These are phyloP conservation scores for Globisporangium spinosum DNA, from an alignment of 352 stramenopile species.

Conservation along the genomic window DNA sequence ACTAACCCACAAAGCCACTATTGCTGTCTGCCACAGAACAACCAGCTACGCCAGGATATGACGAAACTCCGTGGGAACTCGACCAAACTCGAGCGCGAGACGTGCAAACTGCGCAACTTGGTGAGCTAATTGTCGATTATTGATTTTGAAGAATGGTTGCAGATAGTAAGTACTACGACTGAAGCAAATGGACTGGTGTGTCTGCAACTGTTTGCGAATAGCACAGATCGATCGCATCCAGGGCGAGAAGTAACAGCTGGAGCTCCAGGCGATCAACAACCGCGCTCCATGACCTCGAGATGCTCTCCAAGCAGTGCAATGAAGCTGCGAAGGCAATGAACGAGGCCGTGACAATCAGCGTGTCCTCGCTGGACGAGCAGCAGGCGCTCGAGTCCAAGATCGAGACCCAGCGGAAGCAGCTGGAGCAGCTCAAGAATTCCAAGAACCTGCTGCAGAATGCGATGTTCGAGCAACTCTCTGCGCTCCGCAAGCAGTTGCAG, in stretches of 20 bases:
- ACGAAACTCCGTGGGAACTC: slow-evolving; percentile 29
- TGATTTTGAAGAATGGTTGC: neutral
- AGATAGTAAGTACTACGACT: neutral
- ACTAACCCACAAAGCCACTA: neutral
- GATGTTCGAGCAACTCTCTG: slow-evolving; percentile 79
- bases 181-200: neutral
- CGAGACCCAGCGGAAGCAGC: slow-evolving; percentile 56
- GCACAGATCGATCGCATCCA: slow-evolving; percentile 69
- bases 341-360: slow-evolving; percentile 79
- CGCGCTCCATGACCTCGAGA: slow-evolving; percentile 62
- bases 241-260: slow-evolving; percentile 66
- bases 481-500: slow-evolving; percentile 74
- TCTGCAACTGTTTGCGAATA: slow-evolving; percentile 1
- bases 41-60: slow-evolving; percentile 53
- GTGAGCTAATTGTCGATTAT: slow-evolving; percentile 16
- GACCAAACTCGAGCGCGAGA: slow-evolving; percentile 56
- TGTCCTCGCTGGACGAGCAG: slow-evolving; percentile 76
- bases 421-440: slow-evolving; percentile 72
- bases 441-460: slow-evolving; percentile 78
- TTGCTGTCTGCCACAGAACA: slow-evolving; percentile 30
- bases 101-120: slow-evolving; percentile 57
- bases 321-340: slow-evolving; percentile 80
- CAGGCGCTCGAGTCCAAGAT: slow-evolving; percentile 58
- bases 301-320: slow-evolving; percentile 67
- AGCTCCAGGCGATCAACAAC: slow-evolving; percentile 78